Base-by-base conservation (phyloP, 1,284 basidiomycete genomes). In the Cutaneotrichosporon cutaneum region DNA sequence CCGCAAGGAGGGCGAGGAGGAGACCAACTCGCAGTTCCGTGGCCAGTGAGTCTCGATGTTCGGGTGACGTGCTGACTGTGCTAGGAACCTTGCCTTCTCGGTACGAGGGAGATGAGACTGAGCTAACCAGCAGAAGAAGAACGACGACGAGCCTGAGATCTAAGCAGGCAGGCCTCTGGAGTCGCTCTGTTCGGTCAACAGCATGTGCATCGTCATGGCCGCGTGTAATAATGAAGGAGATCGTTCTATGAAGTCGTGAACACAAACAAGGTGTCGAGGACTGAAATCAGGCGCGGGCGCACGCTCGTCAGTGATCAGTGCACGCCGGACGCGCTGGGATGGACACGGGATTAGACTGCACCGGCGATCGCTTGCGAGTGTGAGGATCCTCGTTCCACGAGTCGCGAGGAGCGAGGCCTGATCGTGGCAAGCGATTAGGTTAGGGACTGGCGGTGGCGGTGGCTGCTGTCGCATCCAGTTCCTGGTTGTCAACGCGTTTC, bases 1-100 rank as follows among this genome's bases (percentile, higher is more conserved):
- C 64, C 69, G 72, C 58, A 69, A 66, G 50, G 70, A 71, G 51
- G 70, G 65, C n/a, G 72, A 70, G 21, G 42, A 61, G 48, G 63
- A 64, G 53, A 42, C 14, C 10, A 61, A 30, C 54, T 30, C 27
- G 42, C 63, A 62, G 57, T 65, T 65, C 64, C 58, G 64, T 47
- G 64, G 64, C 56, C 64, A 65, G n/a, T n/a, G n/a, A n/a, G n/a
- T n/a, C n/a, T n/a, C n/a, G n/a, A n/a, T n/a, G n/a, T n/a, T n/a
- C n/a, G n/a, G n/a, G n/a, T n/a, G n/a, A n/a, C n/a, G n/a, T n/a
- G n/a, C n/a, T n/a, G n/a, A n/a, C n/a, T n/a, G n/a, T n/a, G n/a
- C n/a, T n/a, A n/a, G n/a, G 58, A 65, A 65, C 58, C 64, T 65
- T 56, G 42, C 30, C 48, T 60, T 65, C 60, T 57, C 64, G 26